Evolutionary conservation across 192 early-diverging fungal species (phyloP).

Genomic region (Gonapodya prolifera): DNA sequence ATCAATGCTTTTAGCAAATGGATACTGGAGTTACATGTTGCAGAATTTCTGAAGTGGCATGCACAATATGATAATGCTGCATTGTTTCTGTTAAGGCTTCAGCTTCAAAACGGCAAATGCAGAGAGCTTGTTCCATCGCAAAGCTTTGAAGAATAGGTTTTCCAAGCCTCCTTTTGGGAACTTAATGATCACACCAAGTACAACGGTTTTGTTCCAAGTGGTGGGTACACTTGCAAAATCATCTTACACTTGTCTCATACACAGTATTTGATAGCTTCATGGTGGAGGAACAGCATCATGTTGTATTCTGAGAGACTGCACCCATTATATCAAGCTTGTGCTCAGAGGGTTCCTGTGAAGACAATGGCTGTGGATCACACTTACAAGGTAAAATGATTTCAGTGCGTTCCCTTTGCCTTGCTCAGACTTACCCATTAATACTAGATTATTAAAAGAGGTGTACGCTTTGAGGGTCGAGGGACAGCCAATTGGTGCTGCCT

Average conservation of each 20-base stretch:
- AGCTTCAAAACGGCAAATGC: not conserved
- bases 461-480: not conserved
- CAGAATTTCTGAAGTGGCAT: not conserved
- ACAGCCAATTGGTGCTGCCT: not conserved
- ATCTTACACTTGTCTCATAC: not conserved
- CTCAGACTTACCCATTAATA: not conserved
- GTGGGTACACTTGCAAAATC: not conserved
- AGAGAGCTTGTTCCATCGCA: not conserved
- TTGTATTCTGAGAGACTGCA: not conserved
- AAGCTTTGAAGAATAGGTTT: not conserved
- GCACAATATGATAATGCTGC: not conserved
- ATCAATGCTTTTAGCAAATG: not conserved
- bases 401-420: not conserved
- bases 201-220: not conserved
- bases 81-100: not conserved
- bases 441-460: not conserved
- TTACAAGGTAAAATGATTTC: not conserved
- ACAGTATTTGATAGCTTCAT: not conserved
- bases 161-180: not conserved
- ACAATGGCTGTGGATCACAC: not conserved
- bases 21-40: not conserved
- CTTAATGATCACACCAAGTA: not conserved
- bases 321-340: conserved; percentile 1
- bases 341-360: not conserved
- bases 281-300: not conserved